Base-by-base conservation (phyloP, 2,329 filamentous ascomycete species). In the Ascochyta fabae region DNA sequence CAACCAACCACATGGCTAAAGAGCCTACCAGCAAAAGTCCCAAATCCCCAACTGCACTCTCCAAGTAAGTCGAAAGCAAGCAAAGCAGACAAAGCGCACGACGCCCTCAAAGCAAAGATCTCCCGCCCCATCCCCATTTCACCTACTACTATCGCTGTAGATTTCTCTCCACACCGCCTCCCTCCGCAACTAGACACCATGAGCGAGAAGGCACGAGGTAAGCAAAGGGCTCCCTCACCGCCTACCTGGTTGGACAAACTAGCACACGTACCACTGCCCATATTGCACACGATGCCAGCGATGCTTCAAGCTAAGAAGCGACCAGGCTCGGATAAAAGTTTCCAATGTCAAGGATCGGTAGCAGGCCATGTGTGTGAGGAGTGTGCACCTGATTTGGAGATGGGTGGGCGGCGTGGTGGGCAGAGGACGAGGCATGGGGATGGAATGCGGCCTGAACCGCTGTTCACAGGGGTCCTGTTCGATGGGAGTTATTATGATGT, bases 61-160 rank as follows among this genome's bases (percentile, higher is more conserved):
- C 6, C 10, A 1, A n/a, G 42, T 51, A 59, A 47, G 38, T 22
- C 44, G 3, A 33, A 42, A 19, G 22, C 45, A 13, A 48, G 42
- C 33, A 56, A 53, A 26, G 39, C 48, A 19, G 39, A 39, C 1
- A 55, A 55, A 40, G 36, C 46, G 6, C 51, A 51, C 19, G 33
- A 27, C 4, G 29, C 42, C 1, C 43, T 69, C 5, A 72, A 72
- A 45, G 45, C 61, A 3, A 61, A 62, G 12, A 72, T 73, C 15
- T 70, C 68, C 6, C 44, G 41, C 4, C 66, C 66, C 1, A 34
- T 49, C 1, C 66, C 65, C 3, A 53, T 68, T 13, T 48, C 4
- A 39, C 50, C 22, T 8, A 6, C 33, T 16, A 16, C 29, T 10
- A 10, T 29, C 29, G 13, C n/a, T 6, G 7, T 22, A 6, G 15